Evolutionary conservation across 148 eudicot species (phyloP).

Genomic region (Dysphania ambrosioides): DNA sequence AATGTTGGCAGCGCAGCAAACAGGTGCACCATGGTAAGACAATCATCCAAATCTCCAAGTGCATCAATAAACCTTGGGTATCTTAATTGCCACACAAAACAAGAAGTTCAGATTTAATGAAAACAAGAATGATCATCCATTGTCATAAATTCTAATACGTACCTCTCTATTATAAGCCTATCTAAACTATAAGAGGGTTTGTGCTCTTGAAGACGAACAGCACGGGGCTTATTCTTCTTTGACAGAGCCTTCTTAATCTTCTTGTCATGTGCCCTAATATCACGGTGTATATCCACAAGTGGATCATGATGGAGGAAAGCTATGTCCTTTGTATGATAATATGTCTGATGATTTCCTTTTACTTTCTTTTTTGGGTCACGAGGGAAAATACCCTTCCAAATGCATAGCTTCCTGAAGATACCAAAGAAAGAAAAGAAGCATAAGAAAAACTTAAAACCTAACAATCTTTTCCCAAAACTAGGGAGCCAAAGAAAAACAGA

Average conservation of each 20-base stretch:
- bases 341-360: slow-evolving; percentile 91
- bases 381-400: slow-evolving; percentile 83
- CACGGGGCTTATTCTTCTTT: slow-evolving; percentile 76
- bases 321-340: slow-evolving; percentile 88
- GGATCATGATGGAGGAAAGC: slow-evolving; percentile 79
- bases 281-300: slow-evolving; percentile 63
- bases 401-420: slow-evolving; percentile 69
- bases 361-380: slow-evolving; percentile 96
- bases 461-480: background rate
- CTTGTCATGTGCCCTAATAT: slow-evolving; percentile 57
- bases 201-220: slow-evolving; percentile 53
- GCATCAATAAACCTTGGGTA: slow-evolving; percentile 91
- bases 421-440: background rate
- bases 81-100: slow-evolving; percentile 38
- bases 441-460: background rate
- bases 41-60: slow-evolving; percentile 85
- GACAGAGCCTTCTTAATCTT: slow-evolving; percentile 73
- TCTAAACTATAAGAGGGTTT: slow-evolving; percentile 63
- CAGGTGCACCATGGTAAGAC: slow-evolving; percentile 86
- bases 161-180: slow-evolving; percentile 81
- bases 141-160: background rate
- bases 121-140: background rate
- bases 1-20: slow-evolving; percentile 90
- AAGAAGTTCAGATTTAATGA: background rate
- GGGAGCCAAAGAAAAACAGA: background rate